Base-by-base conservation (phyloP, 139 green algal genomes). In the Chlamydomonas incerta region DNA sequence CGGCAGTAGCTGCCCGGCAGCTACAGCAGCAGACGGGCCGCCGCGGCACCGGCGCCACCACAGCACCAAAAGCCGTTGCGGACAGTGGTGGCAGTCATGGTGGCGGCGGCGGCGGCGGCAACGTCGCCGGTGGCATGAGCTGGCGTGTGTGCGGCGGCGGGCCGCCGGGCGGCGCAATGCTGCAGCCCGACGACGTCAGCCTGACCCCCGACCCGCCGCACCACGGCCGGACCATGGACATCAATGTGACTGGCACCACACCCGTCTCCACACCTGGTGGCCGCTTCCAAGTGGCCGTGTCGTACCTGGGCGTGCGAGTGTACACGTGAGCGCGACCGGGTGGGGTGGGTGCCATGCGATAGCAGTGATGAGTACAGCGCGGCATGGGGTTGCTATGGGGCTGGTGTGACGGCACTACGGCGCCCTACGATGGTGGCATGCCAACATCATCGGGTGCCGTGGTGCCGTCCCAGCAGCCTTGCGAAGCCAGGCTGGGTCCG, bases 311-410 rank as follows among this genome's bases (percentile, higher is more conserved):
- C 18, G 72, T 83, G 20, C 31, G 34, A 20, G 77, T 83, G 23
- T 83, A 83, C 77, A 67, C 34, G 77, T 83, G 63, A 74, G 77
- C 67, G n/a, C n/a, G n/a, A n/a, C n/a, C n/a, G n/a, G 13, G 52
- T 3, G 17, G 6, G 18, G 1, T 15, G 68, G 33, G 67, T 65
- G 14, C 57, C 60, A n/a, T 66, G 60, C 3, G 5, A 24, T 62
- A 24, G 20, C 17, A 24, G 20, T 23, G 15, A 15, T 58, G 13
- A 23, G 52, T 23, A 15, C 15, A 15, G 52, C 52, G 52, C 15
- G 15, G 52, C 52, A 11, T 11, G 52, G 13, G 11, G 52, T 58
- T 15, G 11, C 15, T 58, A 62, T 24, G 21, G 21, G 55, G 41
- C 41, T 50, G 41, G 41, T 50, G 41, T 13, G 41, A 50, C n/a